Base-by-base conservation (phyloP, 257 asterid genomes). In the Nicotiana tomentosiformis region DNA sequence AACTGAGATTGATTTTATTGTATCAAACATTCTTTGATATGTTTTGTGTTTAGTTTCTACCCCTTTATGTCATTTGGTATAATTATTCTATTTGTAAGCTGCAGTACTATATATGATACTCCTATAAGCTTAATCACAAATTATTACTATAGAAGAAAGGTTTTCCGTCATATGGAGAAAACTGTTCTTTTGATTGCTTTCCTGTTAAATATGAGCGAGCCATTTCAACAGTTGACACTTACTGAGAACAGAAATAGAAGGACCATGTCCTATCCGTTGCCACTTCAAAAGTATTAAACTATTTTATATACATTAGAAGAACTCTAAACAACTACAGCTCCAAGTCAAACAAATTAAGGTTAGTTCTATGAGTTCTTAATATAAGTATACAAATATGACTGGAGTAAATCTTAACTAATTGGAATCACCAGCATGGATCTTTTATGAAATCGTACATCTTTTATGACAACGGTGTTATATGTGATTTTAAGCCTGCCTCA, bases 21-120 rank as follows among this genome's bases (percentile, higher is more conserved):
- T 74, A 74, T 49, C 43, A 74, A 72, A 6, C 61, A 49, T 72
- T 72, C 79, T 74, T 74, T 72, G 79, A 72, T 72, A 46, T 46
- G 61, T 23, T 23, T 46, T 72, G 78, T 70, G 35, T 3, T 70
- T 43, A 2, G 8, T 70, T 43, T 69, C 32, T 43, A 65, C 35
- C 60, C 61, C 37, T 72, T 49, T 14, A 35, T 46, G 23, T 74
- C 20, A 74, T 20, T 49, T 74, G 80, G 61, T 74, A 49, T 11
- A 26, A 23, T 72, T 72, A 14, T 33, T 70, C 20, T 70, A 43
- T 43, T 70, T 70, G 60, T 23, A 46, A 46, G 35, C 49, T 1
- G 26, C 76, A 16, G 6, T 66, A 66, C 76, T 33, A 3, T 16
- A 3, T 16, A 32, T 66, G 49, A 66, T 66, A 46, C 20, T 70